Percentiles rank a stretch among this genome's conserved stretches.
These are phyloP conservation scores for Arthrobotrys sphaeroides DNA, from an alignment of 2,329 filamentous ascomycete species.

Conservation along the genomic window DNA sequence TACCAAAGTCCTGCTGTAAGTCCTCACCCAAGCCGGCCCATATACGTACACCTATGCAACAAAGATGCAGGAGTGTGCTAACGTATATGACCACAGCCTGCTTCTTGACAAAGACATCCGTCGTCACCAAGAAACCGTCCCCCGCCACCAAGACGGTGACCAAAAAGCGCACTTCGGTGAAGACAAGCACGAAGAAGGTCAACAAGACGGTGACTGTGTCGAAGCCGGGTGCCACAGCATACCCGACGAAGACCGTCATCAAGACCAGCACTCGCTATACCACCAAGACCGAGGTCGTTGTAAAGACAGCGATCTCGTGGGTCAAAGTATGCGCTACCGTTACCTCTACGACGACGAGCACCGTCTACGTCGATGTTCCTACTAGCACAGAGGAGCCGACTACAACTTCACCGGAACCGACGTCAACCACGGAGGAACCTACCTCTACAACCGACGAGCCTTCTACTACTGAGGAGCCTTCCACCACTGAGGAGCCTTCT, in stretches of 20 bases:
- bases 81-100: background rate
- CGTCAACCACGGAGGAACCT: too few relatives aligned
- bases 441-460: too few relatives aligned
- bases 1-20: constrained; percentile 2
- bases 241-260: background rate
- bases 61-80: background rate
- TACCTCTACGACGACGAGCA: background rate
- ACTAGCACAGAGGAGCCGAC: background rate
- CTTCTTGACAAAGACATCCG: background rate
- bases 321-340: background rate
- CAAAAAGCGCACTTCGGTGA: background rate
- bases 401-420: too few relatives aligned
- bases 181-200: constrained; percentile 1
- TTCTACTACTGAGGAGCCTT: too few relatives aligned
- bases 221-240: background rate
- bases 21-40: background rate
- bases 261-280: background rate
- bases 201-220: background rate
- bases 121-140: background rate
- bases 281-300: background rate
- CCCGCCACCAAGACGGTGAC: background rate
- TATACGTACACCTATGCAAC: too few relatives aligned
- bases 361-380: background rate
- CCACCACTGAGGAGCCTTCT: too few relatives aligned
- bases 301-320: background rate